phyloP scores from a whole-genome alignment of 306 rosid species.

The Prunus campanulata region DNA sequence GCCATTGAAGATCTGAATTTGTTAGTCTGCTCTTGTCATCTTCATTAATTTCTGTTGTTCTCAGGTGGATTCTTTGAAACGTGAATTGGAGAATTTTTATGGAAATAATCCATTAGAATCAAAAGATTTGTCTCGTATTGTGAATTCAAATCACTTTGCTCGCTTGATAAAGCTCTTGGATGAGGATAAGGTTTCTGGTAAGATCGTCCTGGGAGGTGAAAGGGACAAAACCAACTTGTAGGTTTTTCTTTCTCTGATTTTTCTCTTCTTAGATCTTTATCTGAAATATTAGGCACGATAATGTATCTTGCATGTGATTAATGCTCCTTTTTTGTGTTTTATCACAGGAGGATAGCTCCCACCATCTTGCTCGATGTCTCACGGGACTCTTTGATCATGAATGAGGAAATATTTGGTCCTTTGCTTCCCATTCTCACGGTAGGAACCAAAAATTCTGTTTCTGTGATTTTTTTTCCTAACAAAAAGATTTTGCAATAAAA shows the following conservation, averaged over 20 bases:
- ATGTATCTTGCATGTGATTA: constrained; percentile 13
- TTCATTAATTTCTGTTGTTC: constrained; percentile 27
- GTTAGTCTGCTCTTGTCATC: constrained; percentile 9
- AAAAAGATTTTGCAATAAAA: neutral
- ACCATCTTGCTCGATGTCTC: constrained; percentile 88
- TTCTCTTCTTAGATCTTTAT: constrained; percentile 5
- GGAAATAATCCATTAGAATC: constrained; percentile 83
- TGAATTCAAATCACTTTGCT: constrained; percentile 74
- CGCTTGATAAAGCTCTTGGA: constrained; percentile 87
- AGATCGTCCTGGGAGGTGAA: constrained; percentile 84
- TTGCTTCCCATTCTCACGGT: constrained; percentile 91
- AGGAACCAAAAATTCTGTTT: constrained; percentile 21
- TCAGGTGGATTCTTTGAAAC: constrained; percentile 74
- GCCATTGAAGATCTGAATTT: constrained; percentile 15
- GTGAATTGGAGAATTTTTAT: constrained; percentile 70
- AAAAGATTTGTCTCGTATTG: constrained; percentile 86
- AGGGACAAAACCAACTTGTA: constrained; percentile 73
- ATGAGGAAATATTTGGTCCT: constrained; percentile 95
- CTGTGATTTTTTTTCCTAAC: neutral
- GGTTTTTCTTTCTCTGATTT: constrained; percentile 29
- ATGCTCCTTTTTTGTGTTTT: constrained; percentile 21
- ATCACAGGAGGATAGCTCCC: constrained; percentile 79
- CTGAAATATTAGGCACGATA: neutral
- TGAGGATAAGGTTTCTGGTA: constrained; percentile 83
- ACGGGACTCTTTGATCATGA: constrained; percentile 72